Evolutionary conservation across 1,284 basidiomycete species (phyloP).

Genomic region (Rhizoctonia solani): DNA sequence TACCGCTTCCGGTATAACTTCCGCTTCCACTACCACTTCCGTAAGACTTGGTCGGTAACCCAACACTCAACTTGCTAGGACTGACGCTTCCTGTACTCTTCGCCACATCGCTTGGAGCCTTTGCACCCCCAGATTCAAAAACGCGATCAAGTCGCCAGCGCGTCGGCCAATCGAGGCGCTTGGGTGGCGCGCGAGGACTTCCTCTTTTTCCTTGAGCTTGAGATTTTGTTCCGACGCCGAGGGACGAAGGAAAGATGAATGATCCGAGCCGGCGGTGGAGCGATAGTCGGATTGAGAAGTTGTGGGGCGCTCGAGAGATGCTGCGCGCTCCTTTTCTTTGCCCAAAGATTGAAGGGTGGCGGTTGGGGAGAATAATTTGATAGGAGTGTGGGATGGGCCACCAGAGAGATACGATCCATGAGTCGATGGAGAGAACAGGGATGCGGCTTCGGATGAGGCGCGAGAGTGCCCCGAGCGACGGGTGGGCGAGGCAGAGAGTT

Average conservation of each 20-base stretch:
- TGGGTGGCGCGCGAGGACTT: conserved; percentile 2
- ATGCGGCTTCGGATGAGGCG: conserved; percentile 7
- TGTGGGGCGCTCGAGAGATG: background rate
- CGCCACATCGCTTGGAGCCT: background rate
- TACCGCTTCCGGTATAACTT: conserved; percentile 37
- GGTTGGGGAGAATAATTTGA: background rate
- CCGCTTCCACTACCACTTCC: conserved; percentile 39
- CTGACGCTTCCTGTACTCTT: conserved; percentile 37
- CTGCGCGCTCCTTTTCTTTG: background rate
- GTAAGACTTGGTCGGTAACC: conserved; percentile 23
- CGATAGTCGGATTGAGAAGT: background rate
- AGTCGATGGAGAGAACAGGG: conserved; percentile 15
- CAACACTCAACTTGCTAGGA: conserved; percentile 34
- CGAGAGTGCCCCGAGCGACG: conserved; percentile 20
- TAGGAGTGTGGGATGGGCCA: background rate
- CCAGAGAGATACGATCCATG: conserved; percentile 22
- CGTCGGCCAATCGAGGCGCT: conserved; percentile 51
- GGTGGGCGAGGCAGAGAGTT: background rate
- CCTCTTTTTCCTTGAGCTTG: conserved; percentile 26
- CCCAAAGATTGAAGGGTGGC: background rate
- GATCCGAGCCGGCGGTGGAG: background rate
- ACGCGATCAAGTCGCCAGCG: conserved; percentile 69
- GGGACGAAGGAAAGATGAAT: background rate
- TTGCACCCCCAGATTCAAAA: conserved; percentile 62
- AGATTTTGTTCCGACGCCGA: background rate